Evolutionary conservation across 306 rosid genomes (phyloP), one percentile per base, ranked within the genome.

Genomic region (Abrus precatorius): DNA sequence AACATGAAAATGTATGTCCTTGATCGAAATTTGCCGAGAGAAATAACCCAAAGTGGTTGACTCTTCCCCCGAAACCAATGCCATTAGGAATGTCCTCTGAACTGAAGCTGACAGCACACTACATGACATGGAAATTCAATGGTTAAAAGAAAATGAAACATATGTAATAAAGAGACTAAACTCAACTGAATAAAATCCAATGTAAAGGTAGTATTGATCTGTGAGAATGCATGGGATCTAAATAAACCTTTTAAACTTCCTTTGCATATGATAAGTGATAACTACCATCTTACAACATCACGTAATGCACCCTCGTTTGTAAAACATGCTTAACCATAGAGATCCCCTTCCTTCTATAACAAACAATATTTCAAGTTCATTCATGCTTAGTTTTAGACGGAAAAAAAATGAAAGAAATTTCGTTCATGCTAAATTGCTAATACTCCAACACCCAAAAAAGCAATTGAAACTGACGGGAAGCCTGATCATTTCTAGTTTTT

Each of bases 11-110:
- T 3, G 94, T 90, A 43, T 95, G 94, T 10, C 98, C 99, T 84
- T 87, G 88, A 69, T 95, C 98, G 8, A 95, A 93, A 83, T 76
- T 93, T 0, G 92, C 96, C 0, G 93, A 90, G 38, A 95, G 56
- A 72, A 93, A 95, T 20, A 95, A 80, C 12, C 99, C 99, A 0
- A 89, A 87, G 87, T 95, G 98, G 78, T 88, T 88, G 2, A 84
- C 93, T 60, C 72, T 78, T 76, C 99, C 99, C 12, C 99, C 99
- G 3, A 95, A 93, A 28, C 99, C 98, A 20, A 95, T 87, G 30
- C 99, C 99, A 78, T 93, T 95, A 3, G 99, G 99, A 75, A 95
- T 90, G 70, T 88, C 93, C 33, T 88, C 99, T 57, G 98, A 95
- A 84, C 87, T 89, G 89, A 95, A 95, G 86, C 93, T 93, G 73